Conservation (phyloP, 352 stramenopile genomes). For the Phytophthora sp. region DNA sequence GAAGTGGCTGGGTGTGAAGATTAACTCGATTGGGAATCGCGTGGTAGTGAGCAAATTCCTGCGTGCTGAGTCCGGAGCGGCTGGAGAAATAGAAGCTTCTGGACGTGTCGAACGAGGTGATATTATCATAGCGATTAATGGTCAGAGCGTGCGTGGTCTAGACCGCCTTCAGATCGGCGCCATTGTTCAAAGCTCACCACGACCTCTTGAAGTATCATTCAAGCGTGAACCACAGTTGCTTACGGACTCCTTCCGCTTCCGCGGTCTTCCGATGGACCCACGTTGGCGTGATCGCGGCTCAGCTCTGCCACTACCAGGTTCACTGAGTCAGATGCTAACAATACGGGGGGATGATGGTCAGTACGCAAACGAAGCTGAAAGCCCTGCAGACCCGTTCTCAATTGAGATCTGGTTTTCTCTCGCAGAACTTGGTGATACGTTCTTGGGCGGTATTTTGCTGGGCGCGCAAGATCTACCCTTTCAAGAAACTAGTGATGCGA, state of each 20-base stretch:
- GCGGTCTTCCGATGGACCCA: slow-evolving; percentile 51
- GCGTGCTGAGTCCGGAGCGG: slow-evolving; percentile 52
- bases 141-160: slow-evolving; percentile 58
- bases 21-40: slow-evolving; percentile 75
- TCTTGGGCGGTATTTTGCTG: slow-evolving; percentile 64
- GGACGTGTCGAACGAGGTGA: slow-evolving; percentile 63
- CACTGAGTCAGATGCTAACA: slow-evolving; percentile 46
- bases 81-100: slow-evolving; percentile 79
- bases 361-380: slow-evolving; percentile 20
- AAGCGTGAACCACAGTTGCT: slow-evolving; percentile 52
- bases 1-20: slow-evolving; percentile 80
- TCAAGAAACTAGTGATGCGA: slow-evolving; percentile 42
- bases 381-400: slow-evolving; percentile 42
- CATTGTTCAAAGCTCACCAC: slow-evolving; percentile 60
- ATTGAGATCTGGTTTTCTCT: slow-evolving; percentile 79
- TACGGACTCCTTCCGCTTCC: slow-evolving; percentile 65
- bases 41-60: slow-evolving; percentile 81
- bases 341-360: slow-evolving; percentile 12
- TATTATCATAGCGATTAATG: slow-evolving; percentile 71
- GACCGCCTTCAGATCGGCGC: slow-evolving; percentile 66
- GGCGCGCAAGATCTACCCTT: slow-evolving; percentile 63
- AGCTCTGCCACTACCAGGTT: slow-evolving; percentile 47
- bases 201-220: slow-evolving; percentile 69
- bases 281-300: slow-evolving; percentile 70
- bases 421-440: slow-evolving; percentile 53